Conservation (phyloP, 768 basidiomycete genomes). For the Russula sp. region DNA sequence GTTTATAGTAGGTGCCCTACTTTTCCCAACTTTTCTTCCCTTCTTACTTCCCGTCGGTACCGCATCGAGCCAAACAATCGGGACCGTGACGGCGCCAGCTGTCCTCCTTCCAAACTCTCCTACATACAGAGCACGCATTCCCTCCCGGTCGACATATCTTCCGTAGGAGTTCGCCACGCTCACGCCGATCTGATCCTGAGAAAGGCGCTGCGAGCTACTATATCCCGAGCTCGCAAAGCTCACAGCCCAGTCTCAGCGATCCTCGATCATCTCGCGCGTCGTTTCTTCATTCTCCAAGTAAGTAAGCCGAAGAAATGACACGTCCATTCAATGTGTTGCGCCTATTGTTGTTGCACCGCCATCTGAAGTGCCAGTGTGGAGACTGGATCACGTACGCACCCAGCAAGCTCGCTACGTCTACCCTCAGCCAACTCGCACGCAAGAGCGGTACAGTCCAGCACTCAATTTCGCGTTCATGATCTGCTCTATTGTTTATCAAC, state of each 20-base stretch:
- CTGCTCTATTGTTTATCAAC: constrained; percentile 48
- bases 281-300: constrained; percentile 41
- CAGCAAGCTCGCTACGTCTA: constrained; percentile 32
- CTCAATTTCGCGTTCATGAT: constrained; percentile 38
- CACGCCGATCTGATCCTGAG: constrained; percentile 29
- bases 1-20: too few relatives aligned
- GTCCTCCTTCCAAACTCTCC: constrained; percentile 46
- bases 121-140: constrained; percentile 25
- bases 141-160: constrained; percentile 32
- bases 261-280: constrained; percentile 39
- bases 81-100: too few relatives aligned
- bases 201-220: constrained; percentile 25
- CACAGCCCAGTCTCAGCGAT: constrained; percentile 33
- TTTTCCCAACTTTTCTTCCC: too few relatives aligned
- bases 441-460: constrained; percentile 36
- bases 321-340: constrained; percentile 32
- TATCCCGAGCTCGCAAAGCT: constrained; percentile 25
- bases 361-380: constrained; percentile 37
- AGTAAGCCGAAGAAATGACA: constrained; percentile 27
- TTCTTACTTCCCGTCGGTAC: too few relatives aligned
- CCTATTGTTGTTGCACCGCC: constrained; percentile 32
- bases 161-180: constrained; percentile 31
- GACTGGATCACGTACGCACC: constrained; percentile 40
- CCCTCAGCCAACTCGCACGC: constrained; percentile 32
- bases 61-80: too few relatives aligned